Percentiles rank a stretch among this genome's conserved stretches.
These are phyloP conservation scores for Mycena albidolilacea DNA, from an alignment of 768 basidiomycete genomes.

Conservation along the genomic window DNA sequence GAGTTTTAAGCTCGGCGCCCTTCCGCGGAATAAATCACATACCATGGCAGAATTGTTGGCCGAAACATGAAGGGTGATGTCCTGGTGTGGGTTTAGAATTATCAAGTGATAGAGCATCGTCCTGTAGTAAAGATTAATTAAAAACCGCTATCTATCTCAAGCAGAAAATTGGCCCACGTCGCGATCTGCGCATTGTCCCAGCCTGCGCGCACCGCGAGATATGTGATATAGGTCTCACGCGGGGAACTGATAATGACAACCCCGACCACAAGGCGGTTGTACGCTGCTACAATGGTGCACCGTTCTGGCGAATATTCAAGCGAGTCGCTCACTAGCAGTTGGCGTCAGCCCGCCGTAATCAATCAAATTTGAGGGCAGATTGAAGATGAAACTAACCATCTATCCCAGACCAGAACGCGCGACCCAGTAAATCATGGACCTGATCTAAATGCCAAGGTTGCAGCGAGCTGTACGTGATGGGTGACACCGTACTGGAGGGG, in stretches of 20 bases:
- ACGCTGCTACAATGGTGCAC: constrained; percentile 83
- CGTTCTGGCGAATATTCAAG: constrained; percentile 78
- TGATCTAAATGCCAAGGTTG: constrained; percentile 73
- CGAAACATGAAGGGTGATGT: constrained; percentile 88
- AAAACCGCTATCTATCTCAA: neutral
- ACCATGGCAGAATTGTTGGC: constrained; percentile 88
- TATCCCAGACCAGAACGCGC: constrained; percentile 85
- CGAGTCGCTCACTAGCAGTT: constrained; percentile 73
- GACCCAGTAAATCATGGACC: constrained; percentile 77
- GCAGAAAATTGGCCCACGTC: constrained; percentile 61
- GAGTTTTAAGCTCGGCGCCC: constrained; percentile 7
- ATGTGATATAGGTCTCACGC: constrained; percentile 87
- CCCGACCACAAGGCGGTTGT: constrained; percentile 81
- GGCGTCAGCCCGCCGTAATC: constrained; percentile 19
- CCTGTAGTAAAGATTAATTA: constrained; percentile 52
- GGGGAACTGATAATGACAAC: constrained; percentile 85
- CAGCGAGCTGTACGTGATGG: constrained; percentile 77
- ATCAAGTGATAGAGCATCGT: constrained; percentile 87
- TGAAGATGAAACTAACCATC: constrained; percentile 62
- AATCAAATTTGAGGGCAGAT: constrained; percentile 18
- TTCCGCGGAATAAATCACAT: constrained; percentile 6
- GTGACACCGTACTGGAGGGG: constrained; percentile 57
- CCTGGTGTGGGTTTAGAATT: constrained; percentile 76
- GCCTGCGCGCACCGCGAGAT: constrained; percentile 81
- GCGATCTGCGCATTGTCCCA: constrained; percentile 89